Evolutionary conservation across 2,329 filamentous ascomycete species (phyloP), one percentile per base, ranked within the genome.

Genomic region (Alternaria incomplexa): DNA sequence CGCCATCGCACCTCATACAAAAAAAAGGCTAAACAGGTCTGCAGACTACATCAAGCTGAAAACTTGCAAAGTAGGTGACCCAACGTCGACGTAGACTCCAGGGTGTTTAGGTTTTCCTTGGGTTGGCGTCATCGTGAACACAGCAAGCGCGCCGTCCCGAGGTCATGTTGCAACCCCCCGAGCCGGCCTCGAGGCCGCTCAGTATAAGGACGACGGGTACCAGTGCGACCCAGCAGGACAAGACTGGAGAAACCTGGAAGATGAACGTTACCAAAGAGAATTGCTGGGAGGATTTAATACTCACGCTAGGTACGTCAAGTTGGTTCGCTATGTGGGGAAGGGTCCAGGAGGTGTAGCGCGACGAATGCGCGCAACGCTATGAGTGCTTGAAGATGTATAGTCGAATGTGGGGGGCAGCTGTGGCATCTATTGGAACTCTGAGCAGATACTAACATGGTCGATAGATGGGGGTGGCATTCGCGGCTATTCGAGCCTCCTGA

Each of bases 401-500:
- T 32, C 26, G 17, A 30, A 17, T 36, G 7, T 28, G n/a, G 40
- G n/a, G 2, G 2, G 40, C 23, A 45, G 20, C 56, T 26, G 40
- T 48, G 20, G 55, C 57, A 40, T 54, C 43, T 9, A 1, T 4
- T 20, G 15, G 23, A 2, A 43, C 13, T 9, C n/a, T 2, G 11
- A 26, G 23, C 23, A 54, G 20, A 58, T 44, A 63, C 73, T 77
- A 65, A 77, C 67, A 30, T 46, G 22, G 23, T 23, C 6, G 15
- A 40, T 59, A 79, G 80, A 86, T 73, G 84, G 84, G 53, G 84
- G 84, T 36, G 83, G 84, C 7, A 85, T 86, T 43, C 77, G 84
- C 60, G 84, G 84, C 62, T 85, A 85, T 74, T 83, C 83, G 58
- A 84, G 81, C 69, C 77, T 85, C 47, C 71, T 85, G 54, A 85